Conservation (phyloP, 371 early-diverging fungal genomes). For the Mucor mucedo region DNA sequence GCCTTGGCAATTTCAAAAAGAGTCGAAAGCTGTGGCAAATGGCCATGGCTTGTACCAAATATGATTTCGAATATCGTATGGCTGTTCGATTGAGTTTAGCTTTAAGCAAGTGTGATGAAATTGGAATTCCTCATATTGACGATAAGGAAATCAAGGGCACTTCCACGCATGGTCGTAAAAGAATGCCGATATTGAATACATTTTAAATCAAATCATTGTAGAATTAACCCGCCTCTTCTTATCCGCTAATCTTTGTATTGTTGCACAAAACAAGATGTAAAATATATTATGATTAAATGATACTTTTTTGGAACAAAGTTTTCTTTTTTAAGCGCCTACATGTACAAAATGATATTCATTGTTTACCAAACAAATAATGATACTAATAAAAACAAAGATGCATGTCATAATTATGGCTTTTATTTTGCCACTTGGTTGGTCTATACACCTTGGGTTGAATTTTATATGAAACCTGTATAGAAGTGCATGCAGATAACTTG, state of each 20-base stretch:
- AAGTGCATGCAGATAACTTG: too few relatives aligned
- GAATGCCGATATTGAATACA: conserved; percentile 41
- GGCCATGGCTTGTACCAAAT: conserved; percentile 56
- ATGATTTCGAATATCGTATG: conserved; percentile 69
- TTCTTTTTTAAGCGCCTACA: too few relatives aligned
- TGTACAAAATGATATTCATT: too few relatives aligned
- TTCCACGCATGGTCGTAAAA: conserved; percentile 47
- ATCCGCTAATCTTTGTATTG: not conserved
- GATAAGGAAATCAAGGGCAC: conserved; percentile 36
- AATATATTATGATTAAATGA: too few relatives aligned
- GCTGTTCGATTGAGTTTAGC: conserved; percentile 53
- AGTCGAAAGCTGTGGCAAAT: conserved; percentile 58
- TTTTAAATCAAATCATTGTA: not conserved
- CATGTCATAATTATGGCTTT: too few relatives aligned
- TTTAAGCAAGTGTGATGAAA: conserved; percentile 48
- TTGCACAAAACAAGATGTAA: too few relatives aligned
- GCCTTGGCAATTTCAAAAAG: conserved; percentile 51
- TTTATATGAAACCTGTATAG: too few relatives aligned
- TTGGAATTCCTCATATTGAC: conserved; percentile 37
- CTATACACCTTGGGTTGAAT: too few relatives aligned
- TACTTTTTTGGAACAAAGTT: too few relatives aligned
- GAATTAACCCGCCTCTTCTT: not conserved
- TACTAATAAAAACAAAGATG: too few relatives aligned
- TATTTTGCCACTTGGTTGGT: too few relatives aligned
- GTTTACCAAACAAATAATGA: too few relatives aligned